These are phyloP conservation scores for Beauveria medogensis DNA, from an alignment of 2,329 filamentous ascomycete species.

Conservation along the genomic window DNA sequence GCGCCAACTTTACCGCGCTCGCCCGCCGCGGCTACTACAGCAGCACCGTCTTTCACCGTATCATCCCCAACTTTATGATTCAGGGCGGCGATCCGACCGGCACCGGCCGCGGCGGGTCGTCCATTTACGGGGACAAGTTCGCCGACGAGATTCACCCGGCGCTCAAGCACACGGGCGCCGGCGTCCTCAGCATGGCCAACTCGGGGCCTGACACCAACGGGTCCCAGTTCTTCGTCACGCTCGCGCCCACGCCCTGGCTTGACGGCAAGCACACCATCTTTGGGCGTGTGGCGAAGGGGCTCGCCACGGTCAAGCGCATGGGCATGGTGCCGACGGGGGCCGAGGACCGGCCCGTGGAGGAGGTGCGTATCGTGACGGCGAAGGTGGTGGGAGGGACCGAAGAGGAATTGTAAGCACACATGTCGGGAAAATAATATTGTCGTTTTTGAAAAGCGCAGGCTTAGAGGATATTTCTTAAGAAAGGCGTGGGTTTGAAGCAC, in stretches of 20 bases:
- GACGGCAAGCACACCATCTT: constrained; percentile 98
- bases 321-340: constrained; percentile 75
- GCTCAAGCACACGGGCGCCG: constrained; percentile 87
- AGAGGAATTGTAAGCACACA: neutral
- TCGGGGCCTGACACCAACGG: constrained; percentile 88
- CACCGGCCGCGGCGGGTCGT: constrained; percentile 79
- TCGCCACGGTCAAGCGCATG: constrained; percentile 79
- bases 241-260: constrained; percentile 90
- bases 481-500: too few species aligned
- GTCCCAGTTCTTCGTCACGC: constrained; percentile 90
- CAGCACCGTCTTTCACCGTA: constrained; percentile 77
- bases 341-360: constrained; percentile 73
- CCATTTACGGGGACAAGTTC: constrained; percentile 90
- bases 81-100: constrained; percentile 93
- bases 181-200: constrained; percentile 95
- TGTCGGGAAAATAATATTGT: too few species aligned
- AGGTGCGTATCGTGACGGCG: constrained; percentile 72
- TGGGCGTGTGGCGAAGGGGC: constrained; percentile 75
- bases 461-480: too few species aligned
- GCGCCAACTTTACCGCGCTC: constrained; percentile 79
- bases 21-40: constrained; percentile 82
- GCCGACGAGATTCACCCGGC: constrained; percentile 76
- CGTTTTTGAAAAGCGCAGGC: too few species aligned
- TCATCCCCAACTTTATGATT: constrained; percentile 95
- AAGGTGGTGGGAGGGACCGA: constrained; percentile 51